phyloP scores from a whole-genome alignment of 1,139 yeast genomes.

The Arxiozyma bovina region DNA sequence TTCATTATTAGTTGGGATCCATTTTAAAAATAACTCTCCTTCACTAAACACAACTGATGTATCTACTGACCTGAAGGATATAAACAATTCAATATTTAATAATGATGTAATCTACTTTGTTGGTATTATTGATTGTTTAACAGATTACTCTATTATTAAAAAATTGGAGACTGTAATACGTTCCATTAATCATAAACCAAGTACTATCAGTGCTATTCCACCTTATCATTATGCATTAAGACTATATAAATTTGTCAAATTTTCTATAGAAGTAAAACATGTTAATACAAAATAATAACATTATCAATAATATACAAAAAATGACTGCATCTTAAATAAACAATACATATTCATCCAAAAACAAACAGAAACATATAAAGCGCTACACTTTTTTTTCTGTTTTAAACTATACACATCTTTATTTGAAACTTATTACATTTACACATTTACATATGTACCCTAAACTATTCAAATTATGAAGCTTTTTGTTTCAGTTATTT shows the following conservation, averaged over 20 bases:
- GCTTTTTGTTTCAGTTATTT: no score
- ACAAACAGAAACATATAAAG: no score
- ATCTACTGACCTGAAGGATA: conserved; percentile 32
- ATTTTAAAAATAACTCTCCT: conserved; percentile 10
- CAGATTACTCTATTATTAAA: conserved; percentile 69
- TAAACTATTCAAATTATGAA: no score
- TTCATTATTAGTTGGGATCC: conserved; percentile 72
- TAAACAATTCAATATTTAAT: conserved; percentile 30
- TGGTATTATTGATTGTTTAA: conserved; percentile 89
- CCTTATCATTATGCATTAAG: conserved; percentile 82
- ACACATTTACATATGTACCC: no score
- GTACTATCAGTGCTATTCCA: conserved; percentile 78
- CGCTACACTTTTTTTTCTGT: no score
- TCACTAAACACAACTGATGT: conserved; percentile 46
- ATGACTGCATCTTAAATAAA: no score
- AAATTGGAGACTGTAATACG: conserved; percentile 80
- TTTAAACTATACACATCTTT: no score
- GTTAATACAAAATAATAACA: no score
- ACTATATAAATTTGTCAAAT: conserved; percentile 56
- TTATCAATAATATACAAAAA: no score
- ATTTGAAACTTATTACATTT: no score
- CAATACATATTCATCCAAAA: no score
- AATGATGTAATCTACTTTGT: conserved; percentile 67
- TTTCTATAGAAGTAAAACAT: no score
- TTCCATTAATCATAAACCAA: conserved; percentile 56